phyloP scores from a whole-genome alignment of 2,329 filamentous ascomycete species.

The Colletotrichum eleusines region DNA sequence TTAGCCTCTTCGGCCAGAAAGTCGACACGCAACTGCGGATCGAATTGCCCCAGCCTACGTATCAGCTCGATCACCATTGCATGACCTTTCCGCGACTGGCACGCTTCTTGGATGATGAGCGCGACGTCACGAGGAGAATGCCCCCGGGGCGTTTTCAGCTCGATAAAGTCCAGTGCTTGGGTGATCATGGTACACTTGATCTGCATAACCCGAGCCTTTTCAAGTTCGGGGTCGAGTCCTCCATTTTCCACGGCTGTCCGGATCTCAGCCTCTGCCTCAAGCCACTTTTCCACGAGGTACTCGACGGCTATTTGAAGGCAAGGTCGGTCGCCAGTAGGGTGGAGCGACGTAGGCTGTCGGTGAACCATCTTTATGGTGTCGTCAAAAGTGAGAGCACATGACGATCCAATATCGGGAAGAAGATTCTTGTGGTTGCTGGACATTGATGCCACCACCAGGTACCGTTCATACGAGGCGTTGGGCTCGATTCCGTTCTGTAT shows the following conservation, averaged over 20 bases:
- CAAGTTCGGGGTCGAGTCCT: not conserved
- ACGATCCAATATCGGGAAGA: slow-evolving; percentile 3
- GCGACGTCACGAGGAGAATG: not conserved
- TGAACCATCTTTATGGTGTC: not conserved
- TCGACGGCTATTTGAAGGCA: not conserved
- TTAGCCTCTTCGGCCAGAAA: not conserved
- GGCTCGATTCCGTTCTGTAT: not conserved
- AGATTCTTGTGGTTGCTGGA: not conserved
- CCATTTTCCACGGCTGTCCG: not conserved
- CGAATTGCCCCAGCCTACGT: not conserved
- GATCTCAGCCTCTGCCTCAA: not conserved
- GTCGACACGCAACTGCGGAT: not conserved
- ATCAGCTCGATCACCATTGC: not conserved
- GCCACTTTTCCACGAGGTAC: not conserved
- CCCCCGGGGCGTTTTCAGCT: not conserved
- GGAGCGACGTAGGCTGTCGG: not conserved
- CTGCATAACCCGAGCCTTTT: not conserved
- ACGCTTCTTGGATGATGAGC: not conserved
- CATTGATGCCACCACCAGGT: slow-evolving; percentile 3
- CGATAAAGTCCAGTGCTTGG: not conserved
- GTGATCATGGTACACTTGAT: not conserved
- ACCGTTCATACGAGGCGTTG: slow-evolving; percentile 5
- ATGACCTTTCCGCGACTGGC: not conserved
- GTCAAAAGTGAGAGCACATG: slow-evolving; percentile 7
- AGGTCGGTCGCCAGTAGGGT: not conserved